Evolutionary conservation across 139 green algal genomes (phyloP), one percentile per base, ranked within the genome.

Genomic region (Pseudopediastrum boryanum): DNA sequence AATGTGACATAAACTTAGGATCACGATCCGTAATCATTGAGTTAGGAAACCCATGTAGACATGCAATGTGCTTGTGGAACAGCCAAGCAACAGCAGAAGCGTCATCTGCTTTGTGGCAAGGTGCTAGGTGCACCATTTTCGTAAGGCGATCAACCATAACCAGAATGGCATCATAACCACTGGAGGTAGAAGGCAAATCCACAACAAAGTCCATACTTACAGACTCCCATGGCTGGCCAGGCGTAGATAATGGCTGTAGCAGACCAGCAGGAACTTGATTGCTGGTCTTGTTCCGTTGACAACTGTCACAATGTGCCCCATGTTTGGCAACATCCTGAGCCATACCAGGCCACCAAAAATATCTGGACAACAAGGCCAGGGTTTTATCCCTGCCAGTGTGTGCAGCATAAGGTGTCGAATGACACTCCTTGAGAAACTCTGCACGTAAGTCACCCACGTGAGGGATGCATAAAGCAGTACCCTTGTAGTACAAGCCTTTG

Each of bases 81-180:
- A 71, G 8, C 8, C 52, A 39, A 48, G 63, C 63, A 3, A 71
- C 8, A 5, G 51, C 16, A 36, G 29, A 39, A 35, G 63, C 63
- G 6, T 21, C 33, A 3, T 36, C 16, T 38, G 51, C 63, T 12
- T 71, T 41, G 39, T 21, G 51, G 2, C 42, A 79, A 6, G 81
- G 50, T 19, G 66, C 73, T 23, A 86, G 35, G 13, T 77, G 75
- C 4, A 70, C 44, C 81, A 87, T 87, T 44, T 89, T 87, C n/a
- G 74, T 81, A 1, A 89, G 71, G 0, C 77, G 65, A 68, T 89
- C 85, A 23, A 89, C 85, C 13, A 85, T 70, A 0, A 84, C 78
- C 27, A 84, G 35, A 29, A 89, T 85, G 12, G 81, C 36, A 23
- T 79, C 52, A 43, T 81, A 36, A 9, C 81, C 81, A 50, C 27